Conservation (phyloP, 768 basidiomycete species). For the Russula emetica region DNA sequence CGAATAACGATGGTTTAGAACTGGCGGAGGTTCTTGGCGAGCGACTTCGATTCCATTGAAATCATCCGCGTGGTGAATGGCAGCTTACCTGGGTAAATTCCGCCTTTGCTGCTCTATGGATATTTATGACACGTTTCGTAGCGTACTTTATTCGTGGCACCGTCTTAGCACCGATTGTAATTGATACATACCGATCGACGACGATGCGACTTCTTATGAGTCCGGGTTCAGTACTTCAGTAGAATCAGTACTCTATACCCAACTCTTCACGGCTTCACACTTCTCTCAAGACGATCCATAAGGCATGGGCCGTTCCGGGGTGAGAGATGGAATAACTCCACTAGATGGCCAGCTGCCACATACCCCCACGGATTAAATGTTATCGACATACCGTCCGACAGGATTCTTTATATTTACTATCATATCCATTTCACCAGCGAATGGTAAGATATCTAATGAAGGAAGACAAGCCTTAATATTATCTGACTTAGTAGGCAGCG, state of each 20-base stretch:
- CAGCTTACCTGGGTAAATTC: background rate
- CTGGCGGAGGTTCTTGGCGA: slow-evolving; percentile 32
- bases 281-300: background rate
- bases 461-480: background rate
- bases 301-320: background rate
- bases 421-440: no score
- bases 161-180: background rate
- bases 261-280: background rate
- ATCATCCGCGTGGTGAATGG: background rate
- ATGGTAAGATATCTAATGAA: background rate
- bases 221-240: background rate
- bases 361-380: background rate
- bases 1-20: slow-evolving; percentile 29
- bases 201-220: background rate
- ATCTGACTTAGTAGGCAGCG: background rate
- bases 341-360: background rate
- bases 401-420: no score
- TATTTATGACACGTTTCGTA: background rate
- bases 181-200: background rate
- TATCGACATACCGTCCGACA: background rate
- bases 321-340: background rate
- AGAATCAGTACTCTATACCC: background rate
- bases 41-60: slow-evolving; percentile 25
- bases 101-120: background rate
- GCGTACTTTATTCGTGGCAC: background rate